Evolutionary conservation across 2,329 filamentous ascomycete genomes (phyloP).

Genomic region (Paecilomyces niveus): DNA sequence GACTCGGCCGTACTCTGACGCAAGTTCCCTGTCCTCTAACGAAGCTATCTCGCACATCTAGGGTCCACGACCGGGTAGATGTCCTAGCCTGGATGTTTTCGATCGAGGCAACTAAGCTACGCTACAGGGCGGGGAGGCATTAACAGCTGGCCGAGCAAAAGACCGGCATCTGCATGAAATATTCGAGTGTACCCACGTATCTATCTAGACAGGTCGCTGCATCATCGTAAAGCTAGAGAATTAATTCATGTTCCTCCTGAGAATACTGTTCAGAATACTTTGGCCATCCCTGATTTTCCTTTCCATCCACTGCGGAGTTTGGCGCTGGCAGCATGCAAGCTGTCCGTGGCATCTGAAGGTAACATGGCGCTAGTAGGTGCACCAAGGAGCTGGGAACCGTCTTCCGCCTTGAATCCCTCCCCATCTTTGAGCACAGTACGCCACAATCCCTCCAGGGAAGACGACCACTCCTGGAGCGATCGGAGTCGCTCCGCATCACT

Average conservation of each 20-base stretch:
- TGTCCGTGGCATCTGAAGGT: slow-evolving; percentile 17
- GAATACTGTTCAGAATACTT: slow-evolving; percentile 5
- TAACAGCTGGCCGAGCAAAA: not conserved
- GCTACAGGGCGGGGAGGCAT: not conserved
- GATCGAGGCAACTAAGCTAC: not conserved
- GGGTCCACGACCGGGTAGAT: not conserved
- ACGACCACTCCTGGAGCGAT: slow-evolving; percentile 66
- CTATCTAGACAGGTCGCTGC: not conserved
- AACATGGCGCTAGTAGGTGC: slow-evolving; percentile 18
- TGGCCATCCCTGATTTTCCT: slow-evolving; percentile 11
- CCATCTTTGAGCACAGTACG: slow-evolving; percentile 67
- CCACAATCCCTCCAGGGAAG: slow-evolving; percentile 63
- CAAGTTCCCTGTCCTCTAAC: not conserved
- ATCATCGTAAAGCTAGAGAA: not conserved
- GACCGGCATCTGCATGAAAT: not conserved
- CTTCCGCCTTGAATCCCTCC: slow-evolving; percentile 54
- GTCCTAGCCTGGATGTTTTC: not conserved
- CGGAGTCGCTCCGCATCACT: slow-evolving; percentile 63
- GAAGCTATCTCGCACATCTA: not conserved
- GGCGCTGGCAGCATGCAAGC: slow-evolving; percentile 15
- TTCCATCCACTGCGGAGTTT: slow-evolving; percentile 19
- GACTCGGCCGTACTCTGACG: not conserved
- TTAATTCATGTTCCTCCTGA: not conserved
- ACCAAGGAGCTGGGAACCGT: slow-evolving; percentile 21
- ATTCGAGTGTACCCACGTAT: not conserved